Evolutionary conservation across 768 basidiomycete species (phyloP).

Genomic region (Leucocoprinus birnbaumii): DNA sequence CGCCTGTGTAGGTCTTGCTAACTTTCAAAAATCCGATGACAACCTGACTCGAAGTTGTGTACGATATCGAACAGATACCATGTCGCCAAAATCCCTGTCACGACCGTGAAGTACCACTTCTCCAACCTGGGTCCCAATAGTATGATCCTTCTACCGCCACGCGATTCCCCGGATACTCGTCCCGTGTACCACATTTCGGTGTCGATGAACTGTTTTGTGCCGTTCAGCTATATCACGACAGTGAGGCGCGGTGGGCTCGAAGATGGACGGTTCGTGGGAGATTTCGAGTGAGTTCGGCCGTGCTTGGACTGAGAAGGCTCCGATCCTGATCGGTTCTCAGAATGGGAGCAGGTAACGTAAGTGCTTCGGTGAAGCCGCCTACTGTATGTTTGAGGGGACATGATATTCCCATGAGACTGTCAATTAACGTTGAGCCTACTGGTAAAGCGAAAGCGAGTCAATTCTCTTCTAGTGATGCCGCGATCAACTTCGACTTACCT

Average conservation of each 20-base stretch:
- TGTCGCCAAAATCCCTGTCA: not conserved
- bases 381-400: not conserved
- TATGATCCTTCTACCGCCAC: slow-evolving; percentile 21
- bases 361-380: not conserved
- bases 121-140: slow-evolving; percentile 9
- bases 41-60: no score
- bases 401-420: not conserved
- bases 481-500: no score
- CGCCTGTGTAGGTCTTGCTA: no score
- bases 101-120: not conserved
- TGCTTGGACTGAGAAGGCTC: no score
- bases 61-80: not conserved
- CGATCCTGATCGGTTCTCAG: not conserved
- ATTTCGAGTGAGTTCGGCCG: slow-evolving; percentile 28
- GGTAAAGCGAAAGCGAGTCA: not conserved
- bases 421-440: not conserved
- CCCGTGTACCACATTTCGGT: slow-evolving; percentile 29
- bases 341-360: slow-evolving; percentile 12
- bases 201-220: slow-evolving; percentile 31
- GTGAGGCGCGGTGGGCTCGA: slow-evolving; percentile 24
- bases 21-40: no score
- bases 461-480: no score
- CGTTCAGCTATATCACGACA: slow-evolving; percentile 30
- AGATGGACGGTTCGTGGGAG: slow-evolving; percentile 27
- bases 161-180: slow-evolving; percentile 16